Evolutionary conservation across 441 rosid species (phyloP).

Genomic region (Iberis amara): DNA sequence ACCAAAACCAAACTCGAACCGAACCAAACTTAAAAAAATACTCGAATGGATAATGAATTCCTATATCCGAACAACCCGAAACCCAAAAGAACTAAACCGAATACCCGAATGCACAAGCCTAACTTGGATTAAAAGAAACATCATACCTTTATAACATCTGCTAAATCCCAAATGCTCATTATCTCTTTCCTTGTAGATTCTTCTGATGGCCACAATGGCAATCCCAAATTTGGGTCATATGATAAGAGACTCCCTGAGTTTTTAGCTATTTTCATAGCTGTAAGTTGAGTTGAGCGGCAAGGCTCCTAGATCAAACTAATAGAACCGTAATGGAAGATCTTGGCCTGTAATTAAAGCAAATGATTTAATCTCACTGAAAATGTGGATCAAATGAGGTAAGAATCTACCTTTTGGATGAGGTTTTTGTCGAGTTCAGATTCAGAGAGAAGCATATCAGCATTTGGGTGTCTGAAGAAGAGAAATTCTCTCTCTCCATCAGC

Average conservation of each 20-base stretch:
- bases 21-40: too few species aligned
- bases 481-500: conserved; percentile 98
- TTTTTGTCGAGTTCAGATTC: conserved; percentile 74
- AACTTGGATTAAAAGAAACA: too few species aligned
- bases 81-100: too few species aligned
- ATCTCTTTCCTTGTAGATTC: conserved; percentile 78
- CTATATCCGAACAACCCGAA: too few species aligned
- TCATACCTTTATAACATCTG: conserved; percentile 83
- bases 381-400: conserved; percentile 5
- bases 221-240: conserved; percentile 88
- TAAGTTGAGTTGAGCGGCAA: conserved; percentile 85
- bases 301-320: conserved; percentile 94
- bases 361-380: not conserved
- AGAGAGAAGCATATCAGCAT: conserved; percentile 94
- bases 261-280: conserved; percentile 81
- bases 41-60: too few species aligned
- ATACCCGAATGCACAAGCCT: too few species aligned
- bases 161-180: conserved; percentile 83
- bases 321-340: conserved; percentile 89
- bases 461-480: conserved; percentile 92
- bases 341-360: conserved; percentile 49
- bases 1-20: too few species aligned
- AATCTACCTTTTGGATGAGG: conserved; percentile 68
- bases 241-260: conserved; percentile 75
- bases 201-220: conserved; percentile 88